These are phyloP conservation scores for Sistotremastrum suecicum DNA, from an alignment of 768 basidiomycete species.

Conservation along the genomic window DNA sequence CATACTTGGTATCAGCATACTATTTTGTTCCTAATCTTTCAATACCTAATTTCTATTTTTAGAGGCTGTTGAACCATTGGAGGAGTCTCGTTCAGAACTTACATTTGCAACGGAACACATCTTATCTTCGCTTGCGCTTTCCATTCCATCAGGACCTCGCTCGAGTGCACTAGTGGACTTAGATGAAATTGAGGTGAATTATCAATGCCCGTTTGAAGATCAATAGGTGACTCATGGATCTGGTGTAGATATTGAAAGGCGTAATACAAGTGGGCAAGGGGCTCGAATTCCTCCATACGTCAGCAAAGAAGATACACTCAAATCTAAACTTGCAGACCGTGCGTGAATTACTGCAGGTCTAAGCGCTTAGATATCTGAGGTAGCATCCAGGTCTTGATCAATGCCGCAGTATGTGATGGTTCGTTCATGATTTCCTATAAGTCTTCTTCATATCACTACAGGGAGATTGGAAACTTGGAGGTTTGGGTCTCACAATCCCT, in stretches of 20 bases:
- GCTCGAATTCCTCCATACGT: constrained; percentile 79
- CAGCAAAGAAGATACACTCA: constrained; percentile 83
- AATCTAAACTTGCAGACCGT: constrained; percentile 24
- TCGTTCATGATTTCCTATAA: background rate
- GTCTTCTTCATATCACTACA: constrained; percentile 16
- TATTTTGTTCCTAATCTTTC: background rate
- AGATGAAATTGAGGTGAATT: constrained; percentile 85
- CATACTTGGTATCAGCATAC: constrained; percentile 50
- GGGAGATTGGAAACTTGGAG: constrained; percentile 98
- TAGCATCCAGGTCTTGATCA: too few relatives aligned
- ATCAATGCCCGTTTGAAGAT: background rate
- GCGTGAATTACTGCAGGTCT: background rate
- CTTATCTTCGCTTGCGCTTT: constrained; percentile 64
- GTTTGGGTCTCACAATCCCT: constrained; percentile 76
- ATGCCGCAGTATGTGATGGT: background rate
- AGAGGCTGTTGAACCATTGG: constrained; percentile 97
- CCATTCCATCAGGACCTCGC: constrained; percentile 51
- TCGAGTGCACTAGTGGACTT: constrained; percentile 56
- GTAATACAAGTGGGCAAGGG: constrained; percentile 87
- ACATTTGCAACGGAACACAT: constrained; percentile 91
- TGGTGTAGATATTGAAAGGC: constrained; percentile 80
- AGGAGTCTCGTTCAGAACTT: constrained; percentile 81
- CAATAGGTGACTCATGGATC: background rate
- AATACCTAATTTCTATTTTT: constrained; percentile 8
- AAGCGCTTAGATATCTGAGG: too few relatives aligned